phyloP scores from a whole-genome alignment of 1,284 basidiomycete species.

The Rhodotorula sp. region DNA sequence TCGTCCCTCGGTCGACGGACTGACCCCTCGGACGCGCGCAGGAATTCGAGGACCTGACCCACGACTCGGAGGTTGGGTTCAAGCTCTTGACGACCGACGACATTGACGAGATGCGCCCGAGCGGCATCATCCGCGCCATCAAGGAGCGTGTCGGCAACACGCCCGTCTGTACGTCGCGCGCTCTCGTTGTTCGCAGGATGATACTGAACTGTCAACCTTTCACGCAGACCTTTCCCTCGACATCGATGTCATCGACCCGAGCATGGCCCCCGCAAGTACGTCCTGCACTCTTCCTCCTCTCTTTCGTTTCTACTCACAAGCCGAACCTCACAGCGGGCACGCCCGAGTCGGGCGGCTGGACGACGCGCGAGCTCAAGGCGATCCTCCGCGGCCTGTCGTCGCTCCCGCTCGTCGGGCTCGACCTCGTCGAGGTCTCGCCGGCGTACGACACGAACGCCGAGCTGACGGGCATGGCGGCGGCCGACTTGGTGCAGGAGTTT shows the following conservation, averaged over 20 bases:
- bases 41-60: constrained; percentile 30
- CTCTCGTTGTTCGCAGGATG: not conserved
- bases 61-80: constrained; percentile 54
- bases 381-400: constrained; percentile 53
- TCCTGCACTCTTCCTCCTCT: not conserved
- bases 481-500: constrained; percentile 43
- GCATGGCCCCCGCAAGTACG: constrained; percentile 52
- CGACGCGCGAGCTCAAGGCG: constrained; percentile 54
- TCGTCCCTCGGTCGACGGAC: not conserved
- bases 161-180: constrained; percentile 48
- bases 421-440: constrained; percentile 54
- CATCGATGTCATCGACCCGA: constrained; percentile 51
- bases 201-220: not conserved
- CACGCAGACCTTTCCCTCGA: constrained; percentile 29
- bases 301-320: too few species aligned
- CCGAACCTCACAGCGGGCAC: constrained; percentile 45
- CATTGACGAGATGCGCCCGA: constrained; percentile 53
- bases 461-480: constrained; percentile 42
- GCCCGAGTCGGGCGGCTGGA: constrained; percentile 52
- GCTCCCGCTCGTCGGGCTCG: constrained; percentile 54
- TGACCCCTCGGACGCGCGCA: not conserved
- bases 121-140: constrained; percentile 51
- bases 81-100: constrained; percentile 52
- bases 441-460: constrained; percentile 45
- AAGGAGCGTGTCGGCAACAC: constrained; percentile 51